Percentiles rank a stretch among this genome's conserved stretches.
Evolutionary conservation across 2,329 filamentous ascomycete species (phyloP).

Genomic region (Calcarisporium arbuscula): DNA sequence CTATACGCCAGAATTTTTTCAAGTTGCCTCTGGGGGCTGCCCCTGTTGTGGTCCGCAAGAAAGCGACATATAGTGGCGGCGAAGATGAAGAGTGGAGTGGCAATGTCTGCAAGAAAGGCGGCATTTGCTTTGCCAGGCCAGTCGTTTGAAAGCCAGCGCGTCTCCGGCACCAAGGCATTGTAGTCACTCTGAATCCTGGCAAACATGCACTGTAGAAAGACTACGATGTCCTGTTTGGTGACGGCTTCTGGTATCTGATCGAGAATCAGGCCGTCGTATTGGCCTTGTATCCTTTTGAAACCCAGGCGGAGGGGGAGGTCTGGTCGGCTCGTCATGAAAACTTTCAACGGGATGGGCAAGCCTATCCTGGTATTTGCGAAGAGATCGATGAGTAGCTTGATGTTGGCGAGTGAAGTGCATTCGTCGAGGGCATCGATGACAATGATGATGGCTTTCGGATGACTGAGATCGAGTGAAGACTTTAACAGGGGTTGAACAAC

Average conservation of each 20-base stretch:
- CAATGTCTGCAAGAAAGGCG: constrained; percentile 16
- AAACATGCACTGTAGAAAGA: constrained; percentile 1
- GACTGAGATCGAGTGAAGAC: neutral
- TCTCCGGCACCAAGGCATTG: constrained; percentile 5
- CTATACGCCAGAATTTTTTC: constrained; percentile 15
- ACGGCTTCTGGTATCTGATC: neutral
- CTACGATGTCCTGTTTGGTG: constrained; percentile 4
- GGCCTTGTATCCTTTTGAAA: constrained; percentile 20
- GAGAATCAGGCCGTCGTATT: constrained; percentile 6
- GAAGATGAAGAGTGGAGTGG: constrained; percentile 29
- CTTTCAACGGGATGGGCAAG: constrained; percentile 18
- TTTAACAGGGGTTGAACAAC: constrained; percentile 26
- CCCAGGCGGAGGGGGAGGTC: constrained; percentile 30
- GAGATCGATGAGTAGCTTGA: constrained; percentile 21
- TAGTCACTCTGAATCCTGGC: constrained; percentile 2
- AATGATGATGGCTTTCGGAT: constrained; percentile 13
- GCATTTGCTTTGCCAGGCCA: constrained; percentile 8
- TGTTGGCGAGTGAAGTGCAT: constrained; percentile 20
- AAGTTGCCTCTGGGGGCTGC: constrained; percentile 17
- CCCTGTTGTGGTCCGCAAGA: constrained; percentile 13
- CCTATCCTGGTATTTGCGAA: constrained; percentile 11
- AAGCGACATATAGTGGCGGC: constrained; percentile 27
- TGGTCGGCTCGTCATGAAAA: constrained; percentile 37
- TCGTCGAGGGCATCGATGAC: constrained; percentile 29
- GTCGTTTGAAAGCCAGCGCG: neutral